Evolutionary conservation across 1,284 basidiomycete species (phyloP).

Genomic region (Boletus sp.): DNA sequence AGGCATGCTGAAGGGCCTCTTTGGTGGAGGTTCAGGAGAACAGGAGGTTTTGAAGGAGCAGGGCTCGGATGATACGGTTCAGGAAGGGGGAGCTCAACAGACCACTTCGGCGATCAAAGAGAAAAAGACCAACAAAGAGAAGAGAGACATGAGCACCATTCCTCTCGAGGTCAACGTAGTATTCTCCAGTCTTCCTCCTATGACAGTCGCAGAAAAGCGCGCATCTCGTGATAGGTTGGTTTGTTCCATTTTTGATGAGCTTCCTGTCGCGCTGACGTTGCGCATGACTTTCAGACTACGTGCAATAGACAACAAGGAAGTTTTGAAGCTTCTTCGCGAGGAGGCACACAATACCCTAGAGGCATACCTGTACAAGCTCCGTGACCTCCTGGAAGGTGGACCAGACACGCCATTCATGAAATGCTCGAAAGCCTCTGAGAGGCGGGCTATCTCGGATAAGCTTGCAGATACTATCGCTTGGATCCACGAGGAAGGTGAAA

Average conservation of each 20-base stretch:
- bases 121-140: conserved; percentile 40
- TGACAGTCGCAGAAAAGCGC: conserved; percentile 73
- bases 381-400: conserved; percentile 75
- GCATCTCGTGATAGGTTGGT: conserved; percentile 60
- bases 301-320: conserved; percentile 77
- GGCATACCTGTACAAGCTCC: conserved; percentile 85
- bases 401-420: conserved; percentile 70
- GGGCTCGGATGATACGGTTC: conserved; percentile 18
- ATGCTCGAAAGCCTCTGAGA: conserved; percentile 73
- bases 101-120: conserved; percentile 28
- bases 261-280: background rate
- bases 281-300: conserved; percentile 56
- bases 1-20: conserved; percentile 84
- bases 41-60: conserved; percentile 25
- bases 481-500: conserved; percentile 85
- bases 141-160: conserved; percentile 48
- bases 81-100: conserved; percentile 19
- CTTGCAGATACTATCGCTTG: conserved; percentile 74
- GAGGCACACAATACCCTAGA: conserved; percentile 93
- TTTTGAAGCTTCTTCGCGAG: conserved; percentile 73
- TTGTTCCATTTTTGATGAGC: background rate
- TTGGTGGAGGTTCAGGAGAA: conserved; percentile 52
- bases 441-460: conserved; percentile 58
- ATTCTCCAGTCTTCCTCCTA: conserved; percentile 63
- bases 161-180: conserved; percentile 58